phyloP scores from a whole-genome alignment of 2,329 filamentous ascomycete genomes.

The Fusarium guadeloupense region DNA sequence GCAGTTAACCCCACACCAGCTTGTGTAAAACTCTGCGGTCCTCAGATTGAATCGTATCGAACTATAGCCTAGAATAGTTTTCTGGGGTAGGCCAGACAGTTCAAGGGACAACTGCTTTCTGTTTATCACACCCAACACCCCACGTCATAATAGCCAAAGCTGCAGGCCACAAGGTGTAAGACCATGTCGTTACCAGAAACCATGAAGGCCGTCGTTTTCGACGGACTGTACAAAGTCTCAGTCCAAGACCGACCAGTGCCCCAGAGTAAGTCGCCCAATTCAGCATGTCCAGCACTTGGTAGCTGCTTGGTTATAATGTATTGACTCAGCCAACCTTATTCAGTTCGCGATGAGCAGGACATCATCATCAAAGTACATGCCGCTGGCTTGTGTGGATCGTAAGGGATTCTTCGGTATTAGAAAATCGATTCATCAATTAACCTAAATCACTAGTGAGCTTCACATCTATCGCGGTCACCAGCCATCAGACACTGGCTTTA shows the following conservation, averaged over 20 bases:
- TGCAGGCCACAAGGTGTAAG: neutral
- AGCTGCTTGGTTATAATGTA: neutral
- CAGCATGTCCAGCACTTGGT: neutral
- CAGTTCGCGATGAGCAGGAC: constrained; percentile 75
- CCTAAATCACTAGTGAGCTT: constrained; percentile 69
- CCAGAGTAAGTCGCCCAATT: constrained; percentile 53
- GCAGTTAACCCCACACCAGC: constrained; percentile 23
- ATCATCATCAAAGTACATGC: constrained; percentile 85
- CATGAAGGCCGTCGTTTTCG: constrained; percentile 92
- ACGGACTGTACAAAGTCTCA: constrained; percentile 77
- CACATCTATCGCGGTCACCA: constrained; percentile 88
- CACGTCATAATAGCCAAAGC: neutral
- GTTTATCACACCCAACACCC: neutral
- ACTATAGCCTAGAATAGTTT: neutral
- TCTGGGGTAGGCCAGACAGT: neutral
- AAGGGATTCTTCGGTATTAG: constrained; percentile 43
- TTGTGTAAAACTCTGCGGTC: neutral
- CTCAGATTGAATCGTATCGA: neutral
- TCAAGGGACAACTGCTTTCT: neutral
- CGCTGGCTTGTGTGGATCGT: constrained; percentile 90
- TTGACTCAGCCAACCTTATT: constrained; percentile 13
- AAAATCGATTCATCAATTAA: neutral
- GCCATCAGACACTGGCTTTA: constrained; percentile 68
- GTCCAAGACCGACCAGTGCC: constrained; percentile 85
- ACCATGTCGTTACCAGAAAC: constrained; percentile 55